Percentiles rank a stretch among this genome's conserved stretches.
Evolutionary conservation across 1,284 basidiomycete genomes (phyloP).

Genomic region (Sanghuangporus weigelae): DNA sequence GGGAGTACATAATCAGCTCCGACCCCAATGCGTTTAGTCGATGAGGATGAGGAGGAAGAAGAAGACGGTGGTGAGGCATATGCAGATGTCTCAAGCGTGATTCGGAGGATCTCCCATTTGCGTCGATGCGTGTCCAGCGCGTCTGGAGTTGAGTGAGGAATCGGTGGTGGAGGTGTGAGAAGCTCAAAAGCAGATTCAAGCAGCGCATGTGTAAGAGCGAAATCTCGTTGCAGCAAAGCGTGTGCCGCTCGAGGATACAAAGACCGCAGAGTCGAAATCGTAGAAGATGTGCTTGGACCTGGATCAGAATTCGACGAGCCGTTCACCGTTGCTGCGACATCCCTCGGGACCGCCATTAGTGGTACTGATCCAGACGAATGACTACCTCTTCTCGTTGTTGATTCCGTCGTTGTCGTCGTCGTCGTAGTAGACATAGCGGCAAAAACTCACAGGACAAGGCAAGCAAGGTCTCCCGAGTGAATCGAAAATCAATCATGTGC

Average conservation of each 20-base stretch:
- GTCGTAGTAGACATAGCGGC: conserved; percentile 13
- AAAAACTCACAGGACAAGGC: neutral
- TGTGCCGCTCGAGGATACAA: conserved; percentile 70
- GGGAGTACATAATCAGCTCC: conserved; percentile 38
- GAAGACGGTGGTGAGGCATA: conserved; percentile 49
- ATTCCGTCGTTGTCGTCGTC: neutral
- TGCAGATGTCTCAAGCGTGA: conserved; percentile 72
- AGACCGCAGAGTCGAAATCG: conserved; percentile 49
- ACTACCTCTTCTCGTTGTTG: neutral
- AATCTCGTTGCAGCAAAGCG: conserved; percentile 69
- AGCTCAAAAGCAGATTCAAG: conserved; percentile 63
- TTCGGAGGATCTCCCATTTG: conserved; percentile 80
- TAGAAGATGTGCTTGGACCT: conserved; percentile 17
- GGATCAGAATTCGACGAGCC: conserved; percentile 2
- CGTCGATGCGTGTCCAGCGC: conserved; percentile 49
- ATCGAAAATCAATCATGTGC: neutral
- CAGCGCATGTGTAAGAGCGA: conserved; percentile 56
- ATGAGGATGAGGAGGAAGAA: conserved; percentile 19
- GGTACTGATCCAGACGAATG: conserved; percentile 1
- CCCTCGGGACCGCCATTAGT: neutral
- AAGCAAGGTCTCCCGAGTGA: neutral
- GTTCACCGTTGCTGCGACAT: neutral
- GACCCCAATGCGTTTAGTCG: neutral
- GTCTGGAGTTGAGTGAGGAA: conserved; percentile 31
- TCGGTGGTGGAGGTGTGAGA: conserved; percentile 41